Conservation (phyloP, 768 basidiomycete genomes). For the Leccinellum rugosiceps region DNA sequence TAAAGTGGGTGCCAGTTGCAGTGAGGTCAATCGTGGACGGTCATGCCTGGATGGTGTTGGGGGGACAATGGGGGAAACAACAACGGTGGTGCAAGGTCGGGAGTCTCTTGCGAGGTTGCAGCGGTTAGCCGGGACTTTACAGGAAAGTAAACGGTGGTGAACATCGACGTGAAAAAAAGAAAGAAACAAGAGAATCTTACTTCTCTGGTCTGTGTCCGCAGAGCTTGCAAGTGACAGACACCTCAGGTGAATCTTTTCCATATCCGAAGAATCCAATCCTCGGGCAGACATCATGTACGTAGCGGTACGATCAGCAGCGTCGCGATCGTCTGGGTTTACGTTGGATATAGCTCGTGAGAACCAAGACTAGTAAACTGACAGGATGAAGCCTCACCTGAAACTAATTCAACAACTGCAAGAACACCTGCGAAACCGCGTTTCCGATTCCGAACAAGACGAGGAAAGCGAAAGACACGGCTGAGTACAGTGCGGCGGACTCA, state of each 20-base stretch:
- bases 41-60: too few relatives aligned
- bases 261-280: background rate
- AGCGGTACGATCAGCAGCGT: background rate
- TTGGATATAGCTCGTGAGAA: background rate
- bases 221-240: constrained; percentile 1
- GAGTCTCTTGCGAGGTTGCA: too few relatives aligned
- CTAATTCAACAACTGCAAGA: background rate
- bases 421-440: background rate
- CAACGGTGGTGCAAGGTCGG: too few relatives aligned
- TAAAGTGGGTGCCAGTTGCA: too few relatives aligned
- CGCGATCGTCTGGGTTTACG: background rate
- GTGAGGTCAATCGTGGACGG: too few relatives aligned
- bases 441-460: background rate
- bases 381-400: background rate
- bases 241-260: background rate
- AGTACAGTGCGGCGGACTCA: constrained; percentile 34
- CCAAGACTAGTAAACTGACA: background rate
- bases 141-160: too few relatives aligned
- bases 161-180: too few relatives aligned
- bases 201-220: background rate
- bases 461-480: background rate
- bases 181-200: too few relatives aligned
- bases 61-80: too few relatives aligned
- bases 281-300: background rate
- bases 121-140: too few relatives aligned